These are phyloP conservation scores for Sungouiella thailandica DNA, from an alignment of 805 yeast species.

Conservation along the genomic window DNA sequence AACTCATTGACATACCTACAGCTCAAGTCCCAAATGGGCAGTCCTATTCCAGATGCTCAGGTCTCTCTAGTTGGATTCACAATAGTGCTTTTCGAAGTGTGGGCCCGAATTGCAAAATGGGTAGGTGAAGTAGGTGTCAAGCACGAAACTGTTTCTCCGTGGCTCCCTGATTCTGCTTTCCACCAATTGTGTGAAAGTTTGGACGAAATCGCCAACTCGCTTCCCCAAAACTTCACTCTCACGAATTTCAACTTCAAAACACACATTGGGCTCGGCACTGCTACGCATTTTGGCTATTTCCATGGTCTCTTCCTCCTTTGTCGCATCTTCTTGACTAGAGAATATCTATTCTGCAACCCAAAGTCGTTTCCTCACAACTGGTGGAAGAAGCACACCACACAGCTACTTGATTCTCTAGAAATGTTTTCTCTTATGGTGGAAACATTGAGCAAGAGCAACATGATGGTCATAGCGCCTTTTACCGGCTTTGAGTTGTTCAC, in stretches of 20 bases:
- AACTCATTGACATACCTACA: slow-evolving; percentile 13
- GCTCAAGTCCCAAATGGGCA: not conserved
- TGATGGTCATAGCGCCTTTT: slow-evolving; percentile 34
- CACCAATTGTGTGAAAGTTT: slow-evolving; percentile 4
- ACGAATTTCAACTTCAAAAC: slow-evolving; percentile 21
- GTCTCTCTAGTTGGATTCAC: slow-evolving; percentile 7
- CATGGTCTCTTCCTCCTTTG: slow-evolving; percentile 28
- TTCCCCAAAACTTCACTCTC: slow-evolving; percentile 22
- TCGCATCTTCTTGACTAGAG: slow-evolving; percentile 30
- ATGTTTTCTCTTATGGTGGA: slow-evolving; percentile 18
- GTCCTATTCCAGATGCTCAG: not conserved
- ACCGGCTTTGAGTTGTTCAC: slow-evolving; percentile 36
- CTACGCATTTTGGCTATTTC: slow-evolving; percentile 30
- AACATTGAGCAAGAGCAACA: slow-evolving; percentile 15
- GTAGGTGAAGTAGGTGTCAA: slow-evolving; percentile 31
- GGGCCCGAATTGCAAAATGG: slow-evolving; percentile 37
- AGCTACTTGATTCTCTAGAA: slow-evolving; percentile 18
- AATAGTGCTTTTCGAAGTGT: slow-evolving; percentile 29
- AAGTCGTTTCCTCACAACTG: slow-evolving; percentile 24
- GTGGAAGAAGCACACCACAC: slow-evolving; percentile 19
- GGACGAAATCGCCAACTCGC: slow-evolving; percentile 17
- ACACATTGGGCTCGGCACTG: slow-evolving; percentile 25
- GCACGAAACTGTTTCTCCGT: slow-evolving; percentile 24
- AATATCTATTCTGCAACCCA: slow-evolving; percentile 31
- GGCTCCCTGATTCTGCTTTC: slow-evolving; percentile 23